A percentile compares a stretch with the other conserved stretches of the same genome.
These are phyloP conservation scores for Kentomonas sorsogonicus DNA, from an alignment of 208 protist genomes.

Conservation along the genomic window DNA sequence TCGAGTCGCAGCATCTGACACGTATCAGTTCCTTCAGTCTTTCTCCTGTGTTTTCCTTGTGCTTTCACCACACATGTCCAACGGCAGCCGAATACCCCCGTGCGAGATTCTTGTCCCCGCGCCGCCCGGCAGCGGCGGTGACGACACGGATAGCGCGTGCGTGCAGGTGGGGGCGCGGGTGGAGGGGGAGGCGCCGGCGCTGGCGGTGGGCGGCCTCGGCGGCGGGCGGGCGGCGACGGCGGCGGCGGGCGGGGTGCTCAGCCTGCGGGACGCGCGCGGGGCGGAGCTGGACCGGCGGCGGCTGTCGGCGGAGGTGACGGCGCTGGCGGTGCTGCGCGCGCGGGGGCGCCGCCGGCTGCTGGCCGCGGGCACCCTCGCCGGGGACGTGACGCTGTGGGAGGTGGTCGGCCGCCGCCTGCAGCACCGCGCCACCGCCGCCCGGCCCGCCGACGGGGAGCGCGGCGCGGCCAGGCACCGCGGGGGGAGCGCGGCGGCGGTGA, in stretches of 20 bases:
- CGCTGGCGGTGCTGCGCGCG: not conserved
- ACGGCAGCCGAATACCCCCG: not conserved
- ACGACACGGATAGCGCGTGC: no score
- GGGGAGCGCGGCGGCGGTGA: no score
- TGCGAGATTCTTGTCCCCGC: not conserved
- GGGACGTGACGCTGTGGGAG: no score
- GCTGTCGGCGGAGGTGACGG: not conserved
- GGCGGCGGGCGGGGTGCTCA: not conserved
- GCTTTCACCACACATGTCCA: not conserved
- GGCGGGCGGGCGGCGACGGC: constrained; percentile 22
- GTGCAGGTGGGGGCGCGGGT: constrained; percentile 44
- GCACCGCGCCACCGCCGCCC: no score
- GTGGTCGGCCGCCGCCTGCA: no score
- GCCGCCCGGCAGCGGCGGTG: no score
- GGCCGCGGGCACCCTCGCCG: not conserved
- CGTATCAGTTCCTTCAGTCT: not conserved
- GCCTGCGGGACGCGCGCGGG: not conserved
- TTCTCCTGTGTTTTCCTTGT: not conserved
- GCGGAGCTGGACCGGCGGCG: not conserved
- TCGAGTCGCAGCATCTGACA: no score
- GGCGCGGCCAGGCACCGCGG: no score
- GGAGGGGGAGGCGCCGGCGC: constrained; percentile 26
- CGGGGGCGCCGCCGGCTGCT: not conserved
- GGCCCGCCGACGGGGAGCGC: no score
- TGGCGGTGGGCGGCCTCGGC: constrained; percentile 10